Conservation (phyloP, 208 protist species). For the Naegleria fowleri region DNA sequence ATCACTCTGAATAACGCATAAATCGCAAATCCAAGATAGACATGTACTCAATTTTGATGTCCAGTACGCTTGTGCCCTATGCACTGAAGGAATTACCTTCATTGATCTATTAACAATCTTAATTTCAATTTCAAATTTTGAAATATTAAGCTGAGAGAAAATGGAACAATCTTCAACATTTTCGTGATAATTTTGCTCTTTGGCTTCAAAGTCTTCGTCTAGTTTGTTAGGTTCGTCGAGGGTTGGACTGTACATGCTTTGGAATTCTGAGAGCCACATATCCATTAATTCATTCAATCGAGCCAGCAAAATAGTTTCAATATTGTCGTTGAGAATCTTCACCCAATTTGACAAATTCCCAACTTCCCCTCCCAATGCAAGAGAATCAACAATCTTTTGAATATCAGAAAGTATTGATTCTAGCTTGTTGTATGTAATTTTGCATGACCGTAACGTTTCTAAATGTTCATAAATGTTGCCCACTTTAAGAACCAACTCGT, state of each 20-base stretch:
- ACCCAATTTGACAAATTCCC: not conserved
- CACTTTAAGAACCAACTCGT: conserved; percentile 48
- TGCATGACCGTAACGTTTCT: conserved; percentile 48
- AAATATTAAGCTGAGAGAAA: conserved; percentile 3
- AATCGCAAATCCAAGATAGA: conserved; percentile 15
- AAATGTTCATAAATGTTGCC: conserved; percentile 45
- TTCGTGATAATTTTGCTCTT: not conserved
- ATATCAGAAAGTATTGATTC: conserved; percentile 28
- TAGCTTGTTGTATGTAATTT: conserved; percentile 41
- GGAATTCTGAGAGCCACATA: not conserved
- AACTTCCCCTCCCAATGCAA: not conserved
- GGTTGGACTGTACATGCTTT: not conserved
- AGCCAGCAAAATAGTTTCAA: conserved; percentile 7
- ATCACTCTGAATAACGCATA: not conserved
- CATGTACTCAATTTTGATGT: not conserved
- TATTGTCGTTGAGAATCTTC: not conserved
- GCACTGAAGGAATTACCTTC: not conserved
- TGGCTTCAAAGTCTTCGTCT: not conserved
- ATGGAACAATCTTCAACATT: not conserved
- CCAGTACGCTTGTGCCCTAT: not conserved
- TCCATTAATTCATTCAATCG: not conserved
- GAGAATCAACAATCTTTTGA: conserved; percentile 10
- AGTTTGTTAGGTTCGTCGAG: too few relatives aligned
- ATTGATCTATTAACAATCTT: conserved; percentile 9
- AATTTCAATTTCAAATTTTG: conserved; percentile 22